Evolutionary conservation across 1,284 basidiomycete species (phyloP).

Genomic region (Cutaneotrichosporon dermatis): DNA sequence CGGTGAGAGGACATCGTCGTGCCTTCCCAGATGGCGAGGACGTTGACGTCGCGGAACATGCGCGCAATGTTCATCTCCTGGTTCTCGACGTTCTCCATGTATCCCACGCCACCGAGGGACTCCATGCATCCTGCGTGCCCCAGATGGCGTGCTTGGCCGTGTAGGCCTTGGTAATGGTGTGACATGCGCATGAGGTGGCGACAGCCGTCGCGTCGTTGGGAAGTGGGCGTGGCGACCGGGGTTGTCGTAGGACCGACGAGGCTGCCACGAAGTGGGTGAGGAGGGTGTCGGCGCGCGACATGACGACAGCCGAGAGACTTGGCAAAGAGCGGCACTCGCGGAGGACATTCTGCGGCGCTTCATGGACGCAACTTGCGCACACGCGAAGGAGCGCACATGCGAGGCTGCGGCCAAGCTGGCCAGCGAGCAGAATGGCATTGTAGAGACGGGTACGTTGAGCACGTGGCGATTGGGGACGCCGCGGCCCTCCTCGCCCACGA

Average conservation of each 20-base stretch:
- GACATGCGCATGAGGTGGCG: conserved; percentile 58
- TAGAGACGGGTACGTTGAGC: conserved; percentile 72
- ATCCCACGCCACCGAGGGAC: conserved; percentile 60
- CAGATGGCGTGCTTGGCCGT: conserved; percentile 62
- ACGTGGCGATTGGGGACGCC: conserved; percentile 68
- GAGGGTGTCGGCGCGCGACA: conserved; percentile 64
- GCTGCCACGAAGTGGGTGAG: conserved; percentile 58
- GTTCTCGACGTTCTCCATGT: conserved; percentile 74
- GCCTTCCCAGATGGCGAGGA: conserved; percentile 80
- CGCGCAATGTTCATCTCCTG: conserved; percentile 37
- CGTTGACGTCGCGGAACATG: conserved; percentile 61
- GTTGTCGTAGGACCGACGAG: conserved; percentile 61
- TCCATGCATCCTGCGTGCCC: conserved; percentile 82
- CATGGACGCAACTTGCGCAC: conserved; percentile 54
- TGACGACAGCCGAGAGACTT: conserved; percentile 60
- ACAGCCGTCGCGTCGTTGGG: conserved; percentile 29
- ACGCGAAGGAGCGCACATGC: conserved; percentile 62
- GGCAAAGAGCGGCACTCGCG: conserved; percentile 53
- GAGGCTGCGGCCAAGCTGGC: conserved; percentile 61
- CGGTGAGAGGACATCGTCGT: conserved; percentile 46
- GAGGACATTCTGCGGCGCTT: conserved; percentile 53
- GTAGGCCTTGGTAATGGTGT: conserved; percentile 71
- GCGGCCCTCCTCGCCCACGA: conserved; percentile 59
- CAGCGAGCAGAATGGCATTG: conserved; percentile 53
- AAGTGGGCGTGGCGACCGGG: conserved; percentile 46